Evolutionary conservation across 116 monocot species (phyloP).

Genomic region (Phalaenopsis hybrid): DNA sequence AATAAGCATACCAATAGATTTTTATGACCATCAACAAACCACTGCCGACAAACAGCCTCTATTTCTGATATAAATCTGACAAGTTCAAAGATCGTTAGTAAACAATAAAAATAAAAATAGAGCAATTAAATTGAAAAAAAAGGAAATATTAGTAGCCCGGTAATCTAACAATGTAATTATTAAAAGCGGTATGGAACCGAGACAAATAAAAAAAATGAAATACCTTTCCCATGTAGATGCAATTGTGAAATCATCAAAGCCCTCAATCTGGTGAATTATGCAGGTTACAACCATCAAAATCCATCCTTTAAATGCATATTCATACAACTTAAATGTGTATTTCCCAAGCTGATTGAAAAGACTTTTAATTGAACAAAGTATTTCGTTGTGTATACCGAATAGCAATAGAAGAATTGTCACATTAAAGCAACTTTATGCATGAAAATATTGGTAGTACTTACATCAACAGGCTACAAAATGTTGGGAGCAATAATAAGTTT

Average conservation of each 20-base stretch:
- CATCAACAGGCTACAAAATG: not conserved
- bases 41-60: slow-evolving; percentile 75
- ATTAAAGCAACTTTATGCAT: not conserved
- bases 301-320: not conserved
- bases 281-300: not conserved
- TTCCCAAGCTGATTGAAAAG: not conserved
- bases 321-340: not conserved
- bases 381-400: not conserved
- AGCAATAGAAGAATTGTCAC: not conserved
- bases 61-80: slow-evolving; percentile 90
- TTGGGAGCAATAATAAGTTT: not conserved
- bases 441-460: not conserved
- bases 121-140: not conserved
- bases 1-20: slow-evolving; percentile 56
- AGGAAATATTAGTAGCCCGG: not conserved
- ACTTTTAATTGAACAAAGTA: not conserved
- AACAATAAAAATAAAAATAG: not conserved
- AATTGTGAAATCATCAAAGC: slow-evolving; percentile 87
- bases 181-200: not conserved
- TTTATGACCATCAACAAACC: slow-evolving; percentile 80
- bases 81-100: not conserved
- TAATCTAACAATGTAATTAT: not conserved
- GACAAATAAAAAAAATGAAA: not conserved
- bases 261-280: slow-evolving; percentile 47
- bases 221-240: slow-evolving; percentile 99